phyloP scores from a whole-genome alignment of 495 filamentous ascomycete genomes.

The Cryomyces minteri region DNA sequence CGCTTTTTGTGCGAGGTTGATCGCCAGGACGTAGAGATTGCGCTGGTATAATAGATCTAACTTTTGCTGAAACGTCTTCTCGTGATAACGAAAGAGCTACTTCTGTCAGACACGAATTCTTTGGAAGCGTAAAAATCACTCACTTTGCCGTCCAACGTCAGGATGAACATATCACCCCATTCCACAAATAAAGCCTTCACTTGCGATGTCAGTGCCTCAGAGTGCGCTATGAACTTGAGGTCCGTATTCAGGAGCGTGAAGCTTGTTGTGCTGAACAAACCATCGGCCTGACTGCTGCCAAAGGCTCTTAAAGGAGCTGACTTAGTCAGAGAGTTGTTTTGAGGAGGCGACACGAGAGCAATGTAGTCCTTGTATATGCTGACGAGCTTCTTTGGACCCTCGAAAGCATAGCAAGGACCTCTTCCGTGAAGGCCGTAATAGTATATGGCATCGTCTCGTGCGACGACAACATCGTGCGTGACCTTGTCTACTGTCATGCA shows the following conservation, averaged over 20 bases:
- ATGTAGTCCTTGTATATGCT: constrained; percentile 73
- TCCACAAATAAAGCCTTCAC: constrained; percentile 66
- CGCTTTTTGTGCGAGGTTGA: constrained; percentile 81
- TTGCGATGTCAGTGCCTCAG: constrained; percentile 60
- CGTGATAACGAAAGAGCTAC: constrained; percentile 75
- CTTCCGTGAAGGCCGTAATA: constrained; percentile 75
- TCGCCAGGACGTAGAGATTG: constrained; percentile 80
- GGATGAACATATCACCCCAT: constrained; percentile 79
- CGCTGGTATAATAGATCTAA: constrained; percentile 88
- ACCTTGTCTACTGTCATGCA: constrained; percentile 78
- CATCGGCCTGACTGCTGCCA: constrained; percentile 46
- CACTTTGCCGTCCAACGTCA: constrained; percentile 83
- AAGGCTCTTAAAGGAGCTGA: constrained; percentile 40
- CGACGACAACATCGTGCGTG: constrained; percentile 73
- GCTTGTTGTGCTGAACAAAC: constrained; percentile 61
- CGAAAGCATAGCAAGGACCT: constrained; percentile 73
- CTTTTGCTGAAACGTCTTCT: constrained; percentile 77
- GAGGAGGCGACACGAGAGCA: constrained; percentile 69
- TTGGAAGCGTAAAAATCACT: constrained; percentile 2
- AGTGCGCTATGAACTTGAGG: constrained; percentile 77
- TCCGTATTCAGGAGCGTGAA: constrained; percentile 85
- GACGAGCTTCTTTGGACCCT: constrained; percentile 73
- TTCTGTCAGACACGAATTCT: not conserved
- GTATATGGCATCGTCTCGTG: constrained; percentile 85
- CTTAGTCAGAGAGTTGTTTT: constrained; percentile 30